A percentile compares a stretch with the other conserved stretches of the same genome.
Conservation (phyloP, 2,329 filamentous ascomycete species). For the Alternaria incomplexa region DNA sequence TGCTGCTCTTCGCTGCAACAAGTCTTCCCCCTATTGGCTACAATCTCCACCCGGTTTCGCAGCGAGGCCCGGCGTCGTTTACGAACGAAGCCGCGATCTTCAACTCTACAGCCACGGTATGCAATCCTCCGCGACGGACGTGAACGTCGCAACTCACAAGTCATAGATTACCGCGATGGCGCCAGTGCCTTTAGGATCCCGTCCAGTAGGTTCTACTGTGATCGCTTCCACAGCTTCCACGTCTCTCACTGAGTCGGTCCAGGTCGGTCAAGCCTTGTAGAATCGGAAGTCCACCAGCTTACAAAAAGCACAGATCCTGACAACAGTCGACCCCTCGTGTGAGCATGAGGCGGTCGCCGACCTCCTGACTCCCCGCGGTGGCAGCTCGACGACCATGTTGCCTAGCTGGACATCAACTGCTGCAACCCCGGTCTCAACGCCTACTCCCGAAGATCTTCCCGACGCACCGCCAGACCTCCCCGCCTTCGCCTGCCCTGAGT, state of each 20-base stretch:
- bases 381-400: not conserved
- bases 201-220: not conserved
- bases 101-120: not conserved
- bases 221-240: not conserved
- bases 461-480: not conserved
- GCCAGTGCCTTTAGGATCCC: not conserved
- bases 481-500: not conserved
- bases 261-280: not conserved
- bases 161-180: not conserved
- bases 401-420: not conserved
- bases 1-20: not conserved
- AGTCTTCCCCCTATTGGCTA: not conserved
- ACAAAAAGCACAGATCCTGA: not conserved
- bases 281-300: not conserved
- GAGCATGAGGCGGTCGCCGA: not conserved
- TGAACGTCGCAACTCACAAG: not conserved
- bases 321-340: not conserved
- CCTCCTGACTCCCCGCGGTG: not conserved
- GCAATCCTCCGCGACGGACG: not conserved
- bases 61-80: not conserved
- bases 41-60: not conserved
- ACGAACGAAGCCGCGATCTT: not conserved
- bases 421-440: not conserved
- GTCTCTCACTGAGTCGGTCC: not conserved
- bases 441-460: not conserved